phyloP scores from a whole-genome alignment of 2,329 filamentous ascomycete species.

The Aspergillus novoparasiticus region DNA sequence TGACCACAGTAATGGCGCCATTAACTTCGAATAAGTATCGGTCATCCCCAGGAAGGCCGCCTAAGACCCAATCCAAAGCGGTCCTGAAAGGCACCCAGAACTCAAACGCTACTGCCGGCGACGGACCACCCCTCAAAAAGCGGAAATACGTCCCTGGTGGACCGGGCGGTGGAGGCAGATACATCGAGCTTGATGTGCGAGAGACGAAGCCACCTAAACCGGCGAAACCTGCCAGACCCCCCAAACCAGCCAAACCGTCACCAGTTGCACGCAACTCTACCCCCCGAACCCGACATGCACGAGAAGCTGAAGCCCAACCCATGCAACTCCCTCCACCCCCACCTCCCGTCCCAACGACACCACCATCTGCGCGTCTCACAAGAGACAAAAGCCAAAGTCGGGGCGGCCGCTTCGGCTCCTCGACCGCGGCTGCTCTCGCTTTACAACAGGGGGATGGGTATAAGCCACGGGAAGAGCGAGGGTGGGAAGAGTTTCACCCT shows the following conservation, averaged over 20 bases:
- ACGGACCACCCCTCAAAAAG: constrained; percentile 69
- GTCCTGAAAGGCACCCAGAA: constrained; percentile 34
- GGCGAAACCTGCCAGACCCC: neutral
- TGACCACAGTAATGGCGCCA: constrained; percentile 32
- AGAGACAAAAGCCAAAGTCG: constrained; percentile 49
- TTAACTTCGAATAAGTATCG: constrained; percentile 30
- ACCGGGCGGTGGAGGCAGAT: constrained; percentile 81
- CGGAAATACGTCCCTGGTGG: constrained; percentile 83
- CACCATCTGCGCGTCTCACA: constrained; percentile 42
- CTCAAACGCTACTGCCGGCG: constrained; percentile 32
- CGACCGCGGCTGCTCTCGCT: constrained; percentile 80
- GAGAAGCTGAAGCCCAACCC: constrained; percentile 18
- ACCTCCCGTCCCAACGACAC: constrained; percentile 37
- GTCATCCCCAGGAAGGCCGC: constrained; percentile 28
- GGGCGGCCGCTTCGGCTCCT: constrained; percentile 80
- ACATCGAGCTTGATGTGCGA: constrained; percentile 71
- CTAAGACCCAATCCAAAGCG: constrained; percentile 34
- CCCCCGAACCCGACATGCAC: constrained; percentile 57
- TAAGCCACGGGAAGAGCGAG: constrained; percentile 93
- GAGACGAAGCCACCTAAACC: constrained; percentile 50
- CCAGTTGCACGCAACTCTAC: constrained; percentile 49
- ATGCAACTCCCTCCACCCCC: constrained; percentile 31
- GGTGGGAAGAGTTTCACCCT: constrained; percentile 97
- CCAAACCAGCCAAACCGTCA: constrained; percentile 45
- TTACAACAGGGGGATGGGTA: constrained; percentile 93